phyloP scores from a whole-genome alignment of 306 rosid species.

The Ochetophila trinervis region DNA sequence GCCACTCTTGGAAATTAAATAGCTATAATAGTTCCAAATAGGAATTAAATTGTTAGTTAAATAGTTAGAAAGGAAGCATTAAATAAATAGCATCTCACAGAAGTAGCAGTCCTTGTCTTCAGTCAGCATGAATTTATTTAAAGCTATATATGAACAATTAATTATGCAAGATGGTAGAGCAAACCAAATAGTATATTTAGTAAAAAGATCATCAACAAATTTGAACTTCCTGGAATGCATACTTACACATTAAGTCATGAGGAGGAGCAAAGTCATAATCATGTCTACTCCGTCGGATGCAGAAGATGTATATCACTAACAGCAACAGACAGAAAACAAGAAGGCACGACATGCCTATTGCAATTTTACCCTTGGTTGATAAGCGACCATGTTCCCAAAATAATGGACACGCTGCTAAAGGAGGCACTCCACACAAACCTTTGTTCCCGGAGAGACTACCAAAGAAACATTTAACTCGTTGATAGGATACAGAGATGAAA shows the following conservation, averaged over 20 bases:
- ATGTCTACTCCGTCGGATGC: constrained; percentile 68
- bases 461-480: constrained; percentile 7
- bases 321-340: constrained; percentile 54
- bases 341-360: constrained; percentile 58
- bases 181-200: background rate
- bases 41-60: background rate
- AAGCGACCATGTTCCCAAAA: constrained; percentile 84
- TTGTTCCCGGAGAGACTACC: constrained; percentile 75
- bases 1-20: background rate
- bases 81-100: too few relatives aligned
- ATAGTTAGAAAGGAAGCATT: background rate
- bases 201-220: constrained; percentile 13
- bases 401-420: constrained; percentile 70
- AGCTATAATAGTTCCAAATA: background rate
- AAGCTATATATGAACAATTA: too few relatives aligned
- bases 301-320: constrained; percentile 55
- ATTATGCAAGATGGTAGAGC: background rate
- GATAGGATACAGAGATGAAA: background rate
- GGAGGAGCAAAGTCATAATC: constrained; percentile 91
- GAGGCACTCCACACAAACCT: constrained; percentile 80
- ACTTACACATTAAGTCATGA: constrained; percentile 82
- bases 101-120: too few relatives aligned
- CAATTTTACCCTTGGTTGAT: constrained; percentile 72
- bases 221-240: constrained; percentile 19
- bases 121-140: too few relatives aligned